phyloP scores from a whole-genome alignment of 805 yeast species.

The Cyberlindnera xishuangbannaensis region DNA sequence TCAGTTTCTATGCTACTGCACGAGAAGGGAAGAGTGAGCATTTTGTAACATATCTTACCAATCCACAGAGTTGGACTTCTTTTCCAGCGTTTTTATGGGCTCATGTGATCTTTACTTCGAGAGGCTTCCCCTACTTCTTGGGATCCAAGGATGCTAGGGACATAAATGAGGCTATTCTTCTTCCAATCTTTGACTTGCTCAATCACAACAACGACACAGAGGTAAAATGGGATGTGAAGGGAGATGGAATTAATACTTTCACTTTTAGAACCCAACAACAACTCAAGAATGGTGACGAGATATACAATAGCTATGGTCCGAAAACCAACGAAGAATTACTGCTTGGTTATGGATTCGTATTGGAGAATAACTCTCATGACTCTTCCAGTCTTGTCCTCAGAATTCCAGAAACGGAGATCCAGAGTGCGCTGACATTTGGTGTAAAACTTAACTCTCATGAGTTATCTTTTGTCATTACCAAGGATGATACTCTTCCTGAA shows the following conservation, averaged over 20 bases:
- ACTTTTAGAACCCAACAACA: slow-evolving; percentile 36
- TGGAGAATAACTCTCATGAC: slow-evolving; percentile 54
- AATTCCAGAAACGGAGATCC: slow-evolving; percentile 30
- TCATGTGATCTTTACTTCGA: slow-evolving; percentile 56
- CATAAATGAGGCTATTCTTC: slow-evolving; percentile 54
- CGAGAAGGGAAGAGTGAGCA: slow-evolving; percentile 21
- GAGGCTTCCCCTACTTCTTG: slow-evolving; percentile 78
- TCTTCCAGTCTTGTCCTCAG: slow-evolving; percentile 54
- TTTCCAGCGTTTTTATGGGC: slow-evolving; percentile 77
- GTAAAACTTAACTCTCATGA: slow-evolving; percentile 36
- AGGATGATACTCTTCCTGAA: slow-evolving; percentile 33
- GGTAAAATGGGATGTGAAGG: slow-evolving; percentile 78
- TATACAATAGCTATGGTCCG: slow-evolving; percentile 81
- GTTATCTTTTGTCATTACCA: slow-evolving; percentile 35
- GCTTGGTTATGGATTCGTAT: slow-evolving; percentile 75
- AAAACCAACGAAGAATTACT: slow-evolving; percentile 82
- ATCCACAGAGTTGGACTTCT: slow-evolving; percentile 47
- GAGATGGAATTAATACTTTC: slow-evolving; percentile 23
- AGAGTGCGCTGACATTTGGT: slow-evolving; percentile 31
- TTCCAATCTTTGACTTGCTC: slow-evolving; percentile 74
- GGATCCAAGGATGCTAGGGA: slow-evolving; percentile 31
- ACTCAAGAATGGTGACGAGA: slow-evolving; percentile 36
- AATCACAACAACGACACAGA: slow-evolving; percentile 62
- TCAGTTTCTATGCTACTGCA: slow-evolving; percentile 25
- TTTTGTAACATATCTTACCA: slow-evolving; percentile 23